Evolutionary conservation across 192 early-diverging fungal species (phyloP).

Genomic region (Chytriomyces confervae): DNA sequence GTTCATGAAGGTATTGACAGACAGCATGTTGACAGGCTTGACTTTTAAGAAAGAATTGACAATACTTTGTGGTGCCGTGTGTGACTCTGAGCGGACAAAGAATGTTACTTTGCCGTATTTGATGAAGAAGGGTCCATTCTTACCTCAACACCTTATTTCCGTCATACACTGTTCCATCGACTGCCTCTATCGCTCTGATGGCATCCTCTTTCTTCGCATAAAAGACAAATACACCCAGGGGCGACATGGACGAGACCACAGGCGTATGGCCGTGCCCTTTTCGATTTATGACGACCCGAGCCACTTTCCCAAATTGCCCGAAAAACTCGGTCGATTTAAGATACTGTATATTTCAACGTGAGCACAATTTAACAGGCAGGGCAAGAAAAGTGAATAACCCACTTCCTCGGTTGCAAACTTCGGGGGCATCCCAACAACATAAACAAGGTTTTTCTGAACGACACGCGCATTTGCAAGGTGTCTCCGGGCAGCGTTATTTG

Average conservation of each 20-base stretch:
- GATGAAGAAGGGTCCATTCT: conserved; percentile 14
- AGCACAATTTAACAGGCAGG: neutral
- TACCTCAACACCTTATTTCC: conserved; percentile 79
- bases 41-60: conserved; percentile 91
- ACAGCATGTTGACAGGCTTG: conserved; percentile 90
- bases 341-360: conserved; percentile 51
- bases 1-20: conserved; percentile 92
- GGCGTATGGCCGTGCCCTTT: conserved; percentile 61
- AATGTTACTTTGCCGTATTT: neutral
- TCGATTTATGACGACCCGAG: conserved; percentile 90
- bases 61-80: conserved; percentile 98
- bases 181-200: conserved; percentile 86
- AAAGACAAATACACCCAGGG: conserved; percentile 89
- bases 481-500: conserved; percentile 76
- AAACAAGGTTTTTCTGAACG: conserved; percentile 97
- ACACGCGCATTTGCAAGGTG: conserved; percentile 89
- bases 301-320: conserved; percentile 97
- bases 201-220: conserved; percentile 93
- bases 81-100: conserved; percentile 69
- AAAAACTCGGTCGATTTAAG: conserved; percentile 90
- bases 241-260: conserved; percentile 51
- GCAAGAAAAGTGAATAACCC: conserved; percentile 19
- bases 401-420: conserved; percentile 91
- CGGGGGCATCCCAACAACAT: conserved; percentile 90
- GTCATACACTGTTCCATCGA: conserved; percentile 88